Conservation (phyloP, 352 stramenopile genomes). For the Phytophthora melonis region DNA sequence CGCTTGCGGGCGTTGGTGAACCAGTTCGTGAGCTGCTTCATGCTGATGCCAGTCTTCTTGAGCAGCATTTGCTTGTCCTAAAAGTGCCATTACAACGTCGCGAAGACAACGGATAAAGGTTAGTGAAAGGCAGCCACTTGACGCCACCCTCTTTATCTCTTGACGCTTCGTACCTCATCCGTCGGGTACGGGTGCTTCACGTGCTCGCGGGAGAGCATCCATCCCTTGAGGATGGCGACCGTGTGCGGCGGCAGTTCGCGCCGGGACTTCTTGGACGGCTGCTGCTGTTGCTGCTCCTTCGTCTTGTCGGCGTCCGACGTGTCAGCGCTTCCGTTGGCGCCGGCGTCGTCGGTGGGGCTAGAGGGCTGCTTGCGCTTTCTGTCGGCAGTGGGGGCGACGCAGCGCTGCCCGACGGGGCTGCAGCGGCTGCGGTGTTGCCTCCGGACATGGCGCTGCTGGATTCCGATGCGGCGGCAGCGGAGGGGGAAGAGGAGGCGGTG, state of each 20-base stretch:
- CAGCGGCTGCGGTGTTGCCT: conserved; percentile 4
- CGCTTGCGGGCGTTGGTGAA: conserved; percentile 91
- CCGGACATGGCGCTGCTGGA: conserved; percentile 28
- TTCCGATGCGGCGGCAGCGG: background rate
- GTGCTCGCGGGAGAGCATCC: conserved; percentile 91
- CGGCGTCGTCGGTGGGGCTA: conserved; percentile 37
- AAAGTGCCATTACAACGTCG: conserved; percentile 1
- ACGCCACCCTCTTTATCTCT: conserved; percentile 17
- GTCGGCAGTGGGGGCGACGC: conserved; percentile 26
- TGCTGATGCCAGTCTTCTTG: conserved; percentile 91
- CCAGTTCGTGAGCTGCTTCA: conserved; percentile 93
- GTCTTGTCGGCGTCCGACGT: conserved; percentile 45
- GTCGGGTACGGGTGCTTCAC: conserved; percentile 92
- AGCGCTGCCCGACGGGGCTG: conserved; percentile 10
- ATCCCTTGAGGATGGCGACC: conserved; percentile 87
- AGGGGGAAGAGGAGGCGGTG: background rate
- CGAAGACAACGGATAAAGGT: background rate
- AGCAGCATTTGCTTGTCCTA: conserved; percentile 92
- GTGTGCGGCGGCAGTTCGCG: conserved; percentile 86
- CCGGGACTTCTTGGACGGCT: conserved; percentile 77
- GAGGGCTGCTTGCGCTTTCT: conserved; percentile 42
- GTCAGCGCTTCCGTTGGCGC: conserved; percentile 36
- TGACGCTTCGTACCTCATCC: conserved; percentile 63
- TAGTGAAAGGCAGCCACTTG: conserved; percentile 11
- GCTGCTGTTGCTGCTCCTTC: conserved; percentile 37